phyloP scores from a whole-genome alignment of 2,329 filamentous ascomycete species.

The Orbilia ellipsospora region DNA sequence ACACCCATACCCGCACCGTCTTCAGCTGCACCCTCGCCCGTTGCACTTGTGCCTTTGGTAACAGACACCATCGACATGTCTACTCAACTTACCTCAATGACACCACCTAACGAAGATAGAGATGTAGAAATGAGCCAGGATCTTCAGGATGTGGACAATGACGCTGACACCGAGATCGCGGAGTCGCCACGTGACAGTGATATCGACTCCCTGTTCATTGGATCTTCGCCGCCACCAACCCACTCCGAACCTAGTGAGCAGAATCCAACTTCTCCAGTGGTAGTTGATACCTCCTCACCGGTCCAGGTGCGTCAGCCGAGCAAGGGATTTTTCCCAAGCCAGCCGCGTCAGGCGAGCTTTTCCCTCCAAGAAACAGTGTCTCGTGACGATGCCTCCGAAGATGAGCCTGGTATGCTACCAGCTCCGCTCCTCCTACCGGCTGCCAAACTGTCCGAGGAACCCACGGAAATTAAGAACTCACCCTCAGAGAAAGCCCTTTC shows the following conservation, averaged over 20 bases:
- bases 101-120: constrained; percentile 34
- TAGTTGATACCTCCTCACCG: constrained; percentile 23
- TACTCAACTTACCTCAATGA: constrained; percentile 31
- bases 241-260: constrained; percentile 33
- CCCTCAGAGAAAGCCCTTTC: constrained; percentile 39
- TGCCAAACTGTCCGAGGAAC: constrained; percentile 20
- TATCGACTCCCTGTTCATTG: constrained; percentile 53
- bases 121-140: constrained; percentile 47
- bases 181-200: constrained; percentile 53
- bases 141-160: constrained; percentile 25
- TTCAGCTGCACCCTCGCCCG: constrained; percentile 45
- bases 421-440: constrained; percentile 8
- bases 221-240: constrained; percentile 49
- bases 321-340: constrained; percentile 43
- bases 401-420: constrained; percentile 23
- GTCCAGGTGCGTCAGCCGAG: constrained; percentile 29
- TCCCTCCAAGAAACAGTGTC: constrained; percentile 28
- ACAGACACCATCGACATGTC: constrained; percentile 33
- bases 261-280: constrained; percentile 33
- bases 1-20: constrained; percentile 44
- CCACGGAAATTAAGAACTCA: constrained; percentile 20
- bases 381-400: constrained; percentile 27
- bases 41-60: constrained; percentile 21
- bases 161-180: constrained; percentile 49
- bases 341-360: constrained; percentile 31